Percentiles rank a stretch among this genome's conserved stretches.
Conservation (phyloP, 2,329 filamentous ascomycete species). For the Colletotrichum siamense region DNA sequence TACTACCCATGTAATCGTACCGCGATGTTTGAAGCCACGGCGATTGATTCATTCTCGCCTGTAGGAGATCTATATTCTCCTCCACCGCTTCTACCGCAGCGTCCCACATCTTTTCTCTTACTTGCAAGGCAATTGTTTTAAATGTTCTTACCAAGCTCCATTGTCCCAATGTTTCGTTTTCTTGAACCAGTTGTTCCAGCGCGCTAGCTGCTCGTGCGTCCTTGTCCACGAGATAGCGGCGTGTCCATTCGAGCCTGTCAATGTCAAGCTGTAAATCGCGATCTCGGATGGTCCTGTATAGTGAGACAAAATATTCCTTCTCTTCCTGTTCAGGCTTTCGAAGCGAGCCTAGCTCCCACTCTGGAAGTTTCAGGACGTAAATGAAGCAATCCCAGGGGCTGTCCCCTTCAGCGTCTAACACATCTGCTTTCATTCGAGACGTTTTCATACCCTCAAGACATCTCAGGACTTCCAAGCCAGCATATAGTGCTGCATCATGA, state of each 20-base stretch:
- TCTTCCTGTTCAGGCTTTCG: neutral
- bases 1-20: neutral
- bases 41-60: neutral
- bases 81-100: neutral
- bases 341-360: neutral
- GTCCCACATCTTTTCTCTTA: conserved; percentile 9
- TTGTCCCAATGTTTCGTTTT: neutral
- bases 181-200: neutral
- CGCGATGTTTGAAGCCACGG: neutral
- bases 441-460: neutral
- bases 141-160: neutral
- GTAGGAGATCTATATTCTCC: neutral
- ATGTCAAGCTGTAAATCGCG: neutral
- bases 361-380: accelerated
- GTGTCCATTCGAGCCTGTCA: neutral
- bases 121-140: neutral
- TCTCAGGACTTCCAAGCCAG: neutral
- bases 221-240: neutral
- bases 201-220: neutral
- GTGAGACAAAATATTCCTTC: neutral
- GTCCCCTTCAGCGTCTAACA: accelerated
- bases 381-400: neutral
- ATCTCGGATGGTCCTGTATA: neutral
- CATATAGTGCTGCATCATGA: neutral
- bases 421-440: neutral